phyloP scores from a whole-genome alignment of 352 stramenopile genomes.

The Globisporangium spiculum region DNA sequence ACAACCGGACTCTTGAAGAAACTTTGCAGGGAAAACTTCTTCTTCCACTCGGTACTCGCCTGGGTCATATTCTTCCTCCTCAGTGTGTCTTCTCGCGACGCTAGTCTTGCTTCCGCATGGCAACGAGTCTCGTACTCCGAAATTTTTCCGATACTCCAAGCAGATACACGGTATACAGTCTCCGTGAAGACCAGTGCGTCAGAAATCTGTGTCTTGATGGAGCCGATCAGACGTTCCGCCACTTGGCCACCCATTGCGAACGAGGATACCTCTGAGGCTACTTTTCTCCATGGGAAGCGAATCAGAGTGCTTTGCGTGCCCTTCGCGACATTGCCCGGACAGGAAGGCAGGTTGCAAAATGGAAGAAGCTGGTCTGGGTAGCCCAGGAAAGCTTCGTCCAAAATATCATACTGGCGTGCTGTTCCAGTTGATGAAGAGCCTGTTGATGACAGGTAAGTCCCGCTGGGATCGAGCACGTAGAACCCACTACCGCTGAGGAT shows the following conservation, averaged over 20 bases:
- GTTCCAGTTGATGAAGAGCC: slow-evolving; percentile 11
- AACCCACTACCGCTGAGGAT: slow-evolving; percentile 74
- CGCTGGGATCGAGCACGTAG: slow-evolving; percentile 73
- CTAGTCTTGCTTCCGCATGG: slow-evolving; percentile 45
- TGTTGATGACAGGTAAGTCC: slow-evolving; percentile 33
- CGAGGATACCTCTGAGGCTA: slow-evolving; percentile 34
- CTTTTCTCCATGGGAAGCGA: slow-evolving; percentile 66
- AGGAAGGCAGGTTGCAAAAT: slow-evolving; percentile 64
- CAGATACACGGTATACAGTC: slow-evolving; percentile 50
- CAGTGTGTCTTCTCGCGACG: slow-evolving; percentile 39
- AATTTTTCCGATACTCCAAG: slow-evolving; percentile 65
- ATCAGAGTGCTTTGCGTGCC: slow-evolving; percentile 60
- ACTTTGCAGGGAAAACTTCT: slow-evolving; percentile 71
- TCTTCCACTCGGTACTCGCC: slow-evolving; percentile 69
- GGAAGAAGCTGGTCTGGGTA: slow-evolving; percentile 76
- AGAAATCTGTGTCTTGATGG: slow-evolving; percentile 43
- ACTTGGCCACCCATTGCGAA: slow-evolving; percentile 30
- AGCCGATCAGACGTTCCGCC: slow-evolving; percentile 31
- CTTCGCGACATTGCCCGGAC: slow-evolving; percentile 46
- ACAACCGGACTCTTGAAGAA: slow-evolving; percentile 68
- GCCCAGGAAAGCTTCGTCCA: slow-evolving; percentile 53
- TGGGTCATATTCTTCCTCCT: slow-evolving; percentile 41
- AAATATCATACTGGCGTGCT: slow-evolving; percentile 60
- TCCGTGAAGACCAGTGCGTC: slow-evolving; percentile 72
- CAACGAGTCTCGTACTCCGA: slow-evolving; percentile 61